A percentile compares a stretch with the other conserved stretches of the same genome.
phyloP scores from a whole-genome alignment of 495 filamentous ascomycete genomes.

The Trichoderma virens region DNA sequence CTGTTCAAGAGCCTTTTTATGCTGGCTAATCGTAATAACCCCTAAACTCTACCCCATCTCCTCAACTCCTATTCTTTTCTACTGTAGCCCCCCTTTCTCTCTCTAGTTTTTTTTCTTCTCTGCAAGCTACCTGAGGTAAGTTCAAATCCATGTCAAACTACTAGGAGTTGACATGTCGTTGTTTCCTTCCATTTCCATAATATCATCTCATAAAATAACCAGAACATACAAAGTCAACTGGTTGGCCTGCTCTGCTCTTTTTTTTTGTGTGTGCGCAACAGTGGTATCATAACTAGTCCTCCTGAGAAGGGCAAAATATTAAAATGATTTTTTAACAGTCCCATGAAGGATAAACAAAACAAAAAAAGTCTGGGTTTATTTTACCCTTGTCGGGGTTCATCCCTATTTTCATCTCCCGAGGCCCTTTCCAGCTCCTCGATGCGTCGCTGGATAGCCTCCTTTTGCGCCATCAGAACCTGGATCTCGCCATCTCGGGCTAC shows the following conservation, averaged over 20 bases:
- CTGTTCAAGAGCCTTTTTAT: too few species aligned
- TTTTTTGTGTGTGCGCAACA: neutral
- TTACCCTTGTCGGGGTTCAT: neutral
- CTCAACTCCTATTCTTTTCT: too few species aligned
- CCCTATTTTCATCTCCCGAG: neutral
- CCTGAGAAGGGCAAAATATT: too few species aligned
- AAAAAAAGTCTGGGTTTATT: neutral
- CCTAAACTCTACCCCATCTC: too few species aligned
- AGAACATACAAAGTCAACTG: neutral
- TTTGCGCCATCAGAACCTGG: conserved; percentile 1
- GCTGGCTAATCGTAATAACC: too few species aligned
- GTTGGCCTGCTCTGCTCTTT: neutral
- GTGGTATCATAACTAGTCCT: conserved; percentile 2
- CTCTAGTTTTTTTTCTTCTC: too few species aligned
- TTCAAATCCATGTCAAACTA: too few species aligned
- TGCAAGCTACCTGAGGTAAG: too few species aligned
- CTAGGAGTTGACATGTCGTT: too few species aligned
- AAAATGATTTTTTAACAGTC: neutral
- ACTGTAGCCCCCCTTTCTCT: too few species aligned
- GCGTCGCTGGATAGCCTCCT: conserved; percentile 9
- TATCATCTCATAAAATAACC: too few species aligned
- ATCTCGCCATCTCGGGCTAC: conserved; percentile 5
- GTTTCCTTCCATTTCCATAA: too few species aligned
- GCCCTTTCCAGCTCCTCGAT: conserved; percentile 8
- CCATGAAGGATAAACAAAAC: neutral